phyloP scores from a whole-genome alignment of 1,139 yeast species.

The Dujonia santamariae region DNA sequence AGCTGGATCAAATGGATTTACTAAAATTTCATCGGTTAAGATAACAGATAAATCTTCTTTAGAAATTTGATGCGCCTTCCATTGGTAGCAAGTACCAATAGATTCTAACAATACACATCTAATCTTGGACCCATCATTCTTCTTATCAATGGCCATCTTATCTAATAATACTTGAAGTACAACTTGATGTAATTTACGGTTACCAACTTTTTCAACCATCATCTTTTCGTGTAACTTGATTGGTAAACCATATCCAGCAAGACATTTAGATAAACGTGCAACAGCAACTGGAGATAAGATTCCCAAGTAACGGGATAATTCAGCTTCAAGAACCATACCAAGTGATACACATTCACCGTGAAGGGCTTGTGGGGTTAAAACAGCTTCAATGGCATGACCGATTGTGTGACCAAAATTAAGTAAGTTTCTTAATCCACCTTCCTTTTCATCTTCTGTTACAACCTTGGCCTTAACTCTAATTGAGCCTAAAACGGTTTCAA shows the following conservation, averaged over 20 bases:
- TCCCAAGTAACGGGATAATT: conserved; percentile 85
- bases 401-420: conserved; percentile 96
- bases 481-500: conserved; percentile 79
- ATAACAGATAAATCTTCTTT: conserved; percentile 81
- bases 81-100: conserved; percentile 88
- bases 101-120: conserved; percentile 79
- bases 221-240: conserved; percentile 67
- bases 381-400: conserved; percentile 98
- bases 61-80: conserved; percentile 78
- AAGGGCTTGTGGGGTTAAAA: conserved; percentile 89
- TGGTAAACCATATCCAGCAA: conserved; percentile 84
- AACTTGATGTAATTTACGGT: conserved; percentile 57
- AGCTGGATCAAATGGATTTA: conserved; percentile 47
- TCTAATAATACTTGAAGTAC: conserved; percentile 69
- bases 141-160: conserved; percentile 95
- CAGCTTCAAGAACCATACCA: conserved; percentile 95
- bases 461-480: conserved; percentile 91
- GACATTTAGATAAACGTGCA: conserved; percentile 80
- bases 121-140: conserved; percentile 89
- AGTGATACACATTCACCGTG: conserved; percentile 98
- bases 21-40: conserved; percentile 78
- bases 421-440: conserved; percentile 88
- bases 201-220: conserved; percentile 53
- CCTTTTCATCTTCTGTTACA: conserved; percentile 92
- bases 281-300: conserved; percentile 90